Evolutionary conservation across 2,329 filamentous ascomycete species (phyloP).

Genomic region (Cryphonectria radicalis): DNA sequence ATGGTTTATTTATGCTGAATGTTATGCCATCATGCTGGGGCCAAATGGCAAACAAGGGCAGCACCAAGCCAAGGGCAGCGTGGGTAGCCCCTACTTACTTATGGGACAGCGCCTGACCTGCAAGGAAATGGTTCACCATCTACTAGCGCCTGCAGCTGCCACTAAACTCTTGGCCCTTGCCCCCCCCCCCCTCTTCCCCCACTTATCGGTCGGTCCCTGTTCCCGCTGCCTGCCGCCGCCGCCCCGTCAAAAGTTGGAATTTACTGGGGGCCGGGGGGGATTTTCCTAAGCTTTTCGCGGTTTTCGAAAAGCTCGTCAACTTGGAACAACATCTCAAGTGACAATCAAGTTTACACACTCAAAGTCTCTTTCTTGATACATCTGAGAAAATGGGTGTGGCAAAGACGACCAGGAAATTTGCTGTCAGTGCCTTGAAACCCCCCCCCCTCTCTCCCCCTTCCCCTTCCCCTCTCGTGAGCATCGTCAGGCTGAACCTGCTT

Average conservation of each 20-base stretch:
- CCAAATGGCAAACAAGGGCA: too few relatives aligned
- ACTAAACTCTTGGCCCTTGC: conserved; percentile 14
- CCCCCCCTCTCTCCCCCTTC: background rate
- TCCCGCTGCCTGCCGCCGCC: conserved; percentile 20
- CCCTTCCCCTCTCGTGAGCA: conserved; percentile 4
- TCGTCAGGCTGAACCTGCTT: background rate
- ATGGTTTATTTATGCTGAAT: background rate
- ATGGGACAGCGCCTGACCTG: background rate
- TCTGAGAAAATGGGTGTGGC: conserved; percentile 73
- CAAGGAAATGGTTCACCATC: background rate
- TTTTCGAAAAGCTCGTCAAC: background rate
- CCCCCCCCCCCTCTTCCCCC: background rate
- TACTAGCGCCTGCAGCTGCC: conserved; percentile 4
- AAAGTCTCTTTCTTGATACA: background rate
- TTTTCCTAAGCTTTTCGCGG: background rate
- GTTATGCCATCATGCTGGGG: background rate
- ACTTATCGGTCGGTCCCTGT: background rate
- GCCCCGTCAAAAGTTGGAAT: background rate
- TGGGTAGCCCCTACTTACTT: background rate
- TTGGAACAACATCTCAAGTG: too few relatives aligned
- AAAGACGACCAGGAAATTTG: conserved; percentile 94
- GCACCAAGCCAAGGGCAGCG: background rate
- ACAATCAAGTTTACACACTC: background rate
- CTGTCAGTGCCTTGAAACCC: conserved; percentile 39
- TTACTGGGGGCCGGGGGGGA: background rate